A percentile compares a stretch with the other conserved stretches of the same genome.
These are phyloP conservation scores for Penicillium decumbens DNA, from an alignment of 2,329 filamentous ascomycete species.

Conservation along the genomic window DNA sequence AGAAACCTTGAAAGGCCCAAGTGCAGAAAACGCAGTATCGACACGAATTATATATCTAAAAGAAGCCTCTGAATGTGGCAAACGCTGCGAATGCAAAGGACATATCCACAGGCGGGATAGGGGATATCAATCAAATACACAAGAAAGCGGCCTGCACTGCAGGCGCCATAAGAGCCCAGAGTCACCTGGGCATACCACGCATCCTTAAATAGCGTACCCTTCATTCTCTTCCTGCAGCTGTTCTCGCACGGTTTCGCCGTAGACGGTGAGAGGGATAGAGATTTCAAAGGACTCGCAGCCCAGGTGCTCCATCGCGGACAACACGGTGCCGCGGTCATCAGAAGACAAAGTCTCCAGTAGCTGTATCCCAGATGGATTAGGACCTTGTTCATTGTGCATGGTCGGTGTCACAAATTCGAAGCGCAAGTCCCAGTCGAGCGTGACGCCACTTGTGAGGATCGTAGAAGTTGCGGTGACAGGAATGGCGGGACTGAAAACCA, in stretches of 20 bases:
- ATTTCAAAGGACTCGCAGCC: slow-evolving; percentile 89
- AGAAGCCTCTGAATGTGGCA: background rate
- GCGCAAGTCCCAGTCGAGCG: slow-evolving; percentile 79
- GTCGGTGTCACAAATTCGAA: slow-evolving; percentile 88
- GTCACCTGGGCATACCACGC: background rate
- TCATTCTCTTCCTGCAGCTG: slow-evolving; percentile 38
- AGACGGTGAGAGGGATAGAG: slow-evolving; percentile 75
- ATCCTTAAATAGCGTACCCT: slow-evolving; percentile 37
- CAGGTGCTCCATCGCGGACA: slow-evolving; percentile 72
- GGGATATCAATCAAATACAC: slow-evolving; percentile 16
- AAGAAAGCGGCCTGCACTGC: slow-evolving; percentile 6
- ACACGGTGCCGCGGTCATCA: slow-evolving; percentile 72
- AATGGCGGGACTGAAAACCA: slow-evolving; percentile 78
- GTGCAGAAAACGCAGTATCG: background rate
- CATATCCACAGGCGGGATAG: slow-evolving; percentile 4
- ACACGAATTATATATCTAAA: background rate
- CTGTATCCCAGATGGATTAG: slow-evolving; percentile 40
- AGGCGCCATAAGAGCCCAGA: slow-evolving; percentile 1
- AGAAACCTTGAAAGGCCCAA: background rate
- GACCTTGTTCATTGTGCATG: slow-evolving; percentile 35
- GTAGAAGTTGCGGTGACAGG: slow-evolving; percentile 80
- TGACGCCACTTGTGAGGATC: slow-evolving; percentile 84
- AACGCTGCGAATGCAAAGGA: background rate
- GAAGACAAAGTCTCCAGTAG: slow-evolving; percentile 74
- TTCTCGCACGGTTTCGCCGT: slow-evolving; percentile 54